Conservation (phyloP, 139 green algal genomes). For the Chlamydomonas schloesseri region DNA sequence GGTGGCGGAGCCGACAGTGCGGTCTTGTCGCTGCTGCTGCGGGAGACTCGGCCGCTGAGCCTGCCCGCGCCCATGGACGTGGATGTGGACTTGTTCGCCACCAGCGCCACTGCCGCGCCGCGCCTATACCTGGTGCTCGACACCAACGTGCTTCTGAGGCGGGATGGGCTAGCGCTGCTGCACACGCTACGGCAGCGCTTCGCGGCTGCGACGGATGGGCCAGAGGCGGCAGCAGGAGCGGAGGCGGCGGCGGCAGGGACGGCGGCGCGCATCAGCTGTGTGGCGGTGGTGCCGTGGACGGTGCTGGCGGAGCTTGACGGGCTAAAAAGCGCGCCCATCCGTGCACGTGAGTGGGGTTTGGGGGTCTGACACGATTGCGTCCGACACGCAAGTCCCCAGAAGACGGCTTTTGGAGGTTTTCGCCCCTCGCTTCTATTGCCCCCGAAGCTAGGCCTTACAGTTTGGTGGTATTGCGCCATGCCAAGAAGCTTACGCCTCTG, state of each 20-base stretch:
- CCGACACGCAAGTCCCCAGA: no score
- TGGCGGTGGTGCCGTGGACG: slow-evolving; percentile 31
- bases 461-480: no score
- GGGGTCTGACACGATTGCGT: no score
- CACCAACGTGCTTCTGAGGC: slow-evolving; percentile 35
- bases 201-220: background rate
- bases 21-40: background rate
- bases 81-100: background rate
- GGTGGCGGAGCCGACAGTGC: background rate
- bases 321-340: background rate
- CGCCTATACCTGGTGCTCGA: slow-evolving; percentile 27
- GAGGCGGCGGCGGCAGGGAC: background rate
- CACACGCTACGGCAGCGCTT: background rate
- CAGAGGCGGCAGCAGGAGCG: background rate
- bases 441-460: no score
- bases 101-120: background rate
- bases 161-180: slow-evolving; percentile 4
- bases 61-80: slow-evolving; percentile 30
- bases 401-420: no score
- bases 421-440: no score
- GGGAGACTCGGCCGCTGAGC: background rate
- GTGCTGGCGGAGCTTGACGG: slow-evolving; percentile 43
- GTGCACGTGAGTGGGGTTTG: no score
- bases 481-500: no score
- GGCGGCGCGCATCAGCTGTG: background rate